Evolutionary conservation across 2,329 filamentous ascomycete genomes (phyloP).

Genomic region (Trichoderma gracile): DNA sequence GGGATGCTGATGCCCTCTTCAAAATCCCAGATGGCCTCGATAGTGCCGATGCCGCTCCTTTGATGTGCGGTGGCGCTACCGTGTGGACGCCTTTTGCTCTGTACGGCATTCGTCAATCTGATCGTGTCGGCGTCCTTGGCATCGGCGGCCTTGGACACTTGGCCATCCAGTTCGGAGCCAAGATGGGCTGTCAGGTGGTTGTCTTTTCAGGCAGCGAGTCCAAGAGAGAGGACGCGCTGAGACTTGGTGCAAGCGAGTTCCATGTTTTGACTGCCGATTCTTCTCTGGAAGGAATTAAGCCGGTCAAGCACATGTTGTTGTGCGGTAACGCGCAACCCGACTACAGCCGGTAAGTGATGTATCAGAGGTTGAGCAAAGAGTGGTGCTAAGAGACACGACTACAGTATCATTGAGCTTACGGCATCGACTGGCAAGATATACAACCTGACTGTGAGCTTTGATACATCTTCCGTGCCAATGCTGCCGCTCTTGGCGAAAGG

Average conservation of each 20-base stretch:
- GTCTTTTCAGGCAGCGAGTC: conserved; percentile 62
- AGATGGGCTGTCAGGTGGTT: conserved; percentile 65
- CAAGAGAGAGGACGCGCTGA: conserved; percentile 52
- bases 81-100: conserved; percentile 65
- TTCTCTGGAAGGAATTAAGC: conserved; percentile 8
- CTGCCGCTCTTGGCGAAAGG: not conserved
- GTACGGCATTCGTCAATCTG: conserved; percentile 68
- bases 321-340: conserved; percentile 22
- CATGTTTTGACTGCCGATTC: conserved; percentile 14
- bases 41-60: conserved; percentile 64
- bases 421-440: conserved; percentile 12
- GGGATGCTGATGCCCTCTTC: conserved; percentile 33
- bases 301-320: conserved; percentile 24
- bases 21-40: conserved; percentile 69
- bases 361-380: not conserved
- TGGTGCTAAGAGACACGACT: not conserved
- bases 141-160: conserved; percentile 67
- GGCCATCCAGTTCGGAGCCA: conserved; percentile 65
- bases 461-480: not conserved
- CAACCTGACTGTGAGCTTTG: conserved; percentile 9
- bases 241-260: conserved; percentile 22
- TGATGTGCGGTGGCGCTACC: conserved; percentile 79
- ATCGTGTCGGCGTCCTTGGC: conserved; percentile 71
- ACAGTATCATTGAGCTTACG: conserved; percentile 5
- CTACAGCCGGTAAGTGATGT: not conserved